Percentiles rank a stretch among this genome's conserved stretches.
These are phyloP conservation scores for Thozetella sp. DNA, from an alignment of 495 filamentous ascomycete species.

Conservation along the genomic window DNA sequence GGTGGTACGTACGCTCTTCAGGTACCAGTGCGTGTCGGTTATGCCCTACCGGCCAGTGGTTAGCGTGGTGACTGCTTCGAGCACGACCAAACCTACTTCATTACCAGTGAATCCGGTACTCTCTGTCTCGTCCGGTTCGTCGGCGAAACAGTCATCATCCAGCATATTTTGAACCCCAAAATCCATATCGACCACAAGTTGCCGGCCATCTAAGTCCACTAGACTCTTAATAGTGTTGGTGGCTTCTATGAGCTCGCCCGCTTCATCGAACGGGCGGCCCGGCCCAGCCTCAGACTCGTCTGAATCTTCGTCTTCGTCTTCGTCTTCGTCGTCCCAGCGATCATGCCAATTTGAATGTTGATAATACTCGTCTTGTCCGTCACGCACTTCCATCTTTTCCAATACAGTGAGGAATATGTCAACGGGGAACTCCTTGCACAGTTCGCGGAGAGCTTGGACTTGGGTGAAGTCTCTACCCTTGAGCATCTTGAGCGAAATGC, in stretches of 20 bases:
- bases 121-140: constrained; percentile 35
- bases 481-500: constrained; percentile 32
- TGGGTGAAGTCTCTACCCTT: constrained; percentile 38
- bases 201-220: constrained; percentile 22
- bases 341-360: background rate
- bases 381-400: constrained; percentile 25
- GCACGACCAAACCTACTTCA: constrained; percentile 15
- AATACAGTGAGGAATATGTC: constrained; percentile 36
- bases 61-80: background rate
- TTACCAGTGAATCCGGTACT: constrained; percentile 40
- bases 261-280: constrained; percentile 12
- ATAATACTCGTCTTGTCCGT: constrained; percentile 5
- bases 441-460: constrained; percentile 23
- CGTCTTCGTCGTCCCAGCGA: constrained; percentile 4
- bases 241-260: constrained; percentile 20
- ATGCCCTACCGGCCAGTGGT: constrained; percentile 15
- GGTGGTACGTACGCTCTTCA: constrained; percentile 26
- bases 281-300: no score
- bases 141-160: constrained; percentile 28
- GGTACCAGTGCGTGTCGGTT: constrained; percentile 33
- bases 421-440: constrained; percentile 31
- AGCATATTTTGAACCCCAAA: constrained; percentile 30
- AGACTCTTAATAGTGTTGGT: constrained; percentile 20
- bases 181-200: constrained; percentile 13
- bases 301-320: constrained; percentile 15